phyloP scores from a whole-genome alignment of 768 basidiomycete species.

The Leccinum broughii region DNA sequence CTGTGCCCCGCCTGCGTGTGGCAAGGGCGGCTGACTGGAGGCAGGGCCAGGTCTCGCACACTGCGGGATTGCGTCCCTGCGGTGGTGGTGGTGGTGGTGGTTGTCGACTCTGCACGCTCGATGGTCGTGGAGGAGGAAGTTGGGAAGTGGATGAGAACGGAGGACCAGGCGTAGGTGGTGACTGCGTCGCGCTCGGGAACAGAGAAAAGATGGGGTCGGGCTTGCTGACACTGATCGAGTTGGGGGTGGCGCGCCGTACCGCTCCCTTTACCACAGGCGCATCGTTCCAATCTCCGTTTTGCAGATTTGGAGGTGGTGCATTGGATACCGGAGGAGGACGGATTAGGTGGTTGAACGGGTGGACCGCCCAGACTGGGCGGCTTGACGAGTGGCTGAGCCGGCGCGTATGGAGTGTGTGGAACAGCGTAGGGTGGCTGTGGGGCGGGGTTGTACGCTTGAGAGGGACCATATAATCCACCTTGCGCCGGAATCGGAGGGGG shows the following conservation, averaged over 20 bases:
- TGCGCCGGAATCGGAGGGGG: conserved; percentile 23
- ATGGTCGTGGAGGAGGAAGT: no score
- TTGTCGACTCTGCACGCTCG: no score
- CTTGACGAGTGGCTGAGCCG: conserved; percentile 35
- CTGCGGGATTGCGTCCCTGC: conserved; percentile 37
- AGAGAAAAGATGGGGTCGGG: conserved; percentile 80
- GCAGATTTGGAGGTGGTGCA: conserved; percentile 61
- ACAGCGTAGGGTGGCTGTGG: background rate
- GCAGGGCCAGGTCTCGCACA: conserved; percentile 28
- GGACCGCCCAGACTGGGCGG: conserved; percentile 43
- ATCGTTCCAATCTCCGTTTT: conserved; percentile 89
- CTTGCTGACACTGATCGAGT: conserved; percentile 48
- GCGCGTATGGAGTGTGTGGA: conserved; percentile 9
- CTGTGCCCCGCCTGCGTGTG: conserved; percentile 34
- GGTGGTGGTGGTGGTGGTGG: conserved; percentile 25
- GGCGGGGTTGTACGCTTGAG: conserved; percentile 31
- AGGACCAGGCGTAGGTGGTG: conserved; percentile 48
- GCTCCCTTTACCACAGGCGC: conserved; percentile 51
- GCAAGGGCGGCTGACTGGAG: conserved; percentile 39
- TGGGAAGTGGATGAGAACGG: conserved; percentile 37
- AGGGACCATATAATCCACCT: conserved; percentile 18
- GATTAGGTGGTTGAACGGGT: conserved; percentile 40
- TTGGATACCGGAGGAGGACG: conserved; percentile 43
- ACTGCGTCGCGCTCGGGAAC: conserved; percentile 69
- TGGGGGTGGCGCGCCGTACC: conserved; percentile 49